Percentiles rank a stretch among this genome's conserved stretches.
Evolutionary conservation across 2,329 filamentous ascomycete species (phyloP).

Genomic region (Penicillium sp.): DNA sequence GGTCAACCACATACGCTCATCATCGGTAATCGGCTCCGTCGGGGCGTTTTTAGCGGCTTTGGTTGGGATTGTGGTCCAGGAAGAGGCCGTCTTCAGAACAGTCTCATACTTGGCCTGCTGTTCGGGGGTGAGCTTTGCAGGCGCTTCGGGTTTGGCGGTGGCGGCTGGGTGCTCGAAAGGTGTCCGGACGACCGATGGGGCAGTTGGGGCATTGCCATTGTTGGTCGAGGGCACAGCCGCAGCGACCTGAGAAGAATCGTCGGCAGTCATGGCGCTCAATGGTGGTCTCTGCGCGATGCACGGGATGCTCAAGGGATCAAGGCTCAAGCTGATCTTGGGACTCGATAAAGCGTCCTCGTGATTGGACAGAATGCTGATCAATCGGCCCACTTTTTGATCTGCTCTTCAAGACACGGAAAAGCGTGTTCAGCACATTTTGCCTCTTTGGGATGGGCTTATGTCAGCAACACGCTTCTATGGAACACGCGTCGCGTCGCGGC

Average conservation of each 20-base stretch:
- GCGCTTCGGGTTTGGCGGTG: slow-evolving; percentile 58
- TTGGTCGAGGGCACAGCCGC: slow-evolving; percentile 6
- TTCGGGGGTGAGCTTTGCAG: slow-evolving; percentile 67
- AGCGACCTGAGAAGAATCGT: slow-evolving; percentile 10
- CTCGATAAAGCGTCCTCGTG: not conserved
- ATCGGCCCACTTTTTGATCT: slow-evolving; percentile 17
- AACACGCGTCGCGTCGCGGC: slow-evolving; percentile 20
- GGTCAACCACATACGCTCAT: slow-evolving; percentile 87
- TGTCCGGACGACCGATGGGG: slow-evolving; percentile 45
- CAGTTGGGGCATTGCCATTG: slow-evolving; percentile 12
- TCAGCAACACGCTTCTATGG: slow-evolving; percentile 19
- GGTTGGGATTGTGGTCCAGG: slow-evolving; percentile 70
- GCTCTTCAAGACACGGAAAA: not conserved
- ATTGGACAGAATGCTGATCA: slow-evolving; percentile 6
- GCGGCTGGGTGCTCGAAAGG: slow-evolving; percentile 62
- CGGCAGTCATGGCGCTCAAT: slow-evolving; percentile 12
- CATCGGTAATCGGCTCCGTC: slow-evolving; percentile 68
- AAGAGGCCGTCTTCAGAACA: slow-evolving; percentile 69
- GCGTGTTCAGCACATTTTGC: slow-evolving; percentile 16
- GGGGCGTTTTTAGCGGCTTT: slow-evolving; percentile 60
- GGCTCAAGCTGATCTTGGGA: slow-evolving; percentile 1
- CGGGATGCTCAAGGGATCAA: slow-evolving; percentile 2
- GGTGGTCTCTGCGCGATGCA: not conserved
- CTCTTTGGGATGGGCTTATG: slow-evolving; percentile 17
- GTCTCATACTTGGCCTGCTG: slow-evolving; percentile 80